Base-by-base conservation (phyloP, 83 land plant species). In the Larix sibirica region DNA sequence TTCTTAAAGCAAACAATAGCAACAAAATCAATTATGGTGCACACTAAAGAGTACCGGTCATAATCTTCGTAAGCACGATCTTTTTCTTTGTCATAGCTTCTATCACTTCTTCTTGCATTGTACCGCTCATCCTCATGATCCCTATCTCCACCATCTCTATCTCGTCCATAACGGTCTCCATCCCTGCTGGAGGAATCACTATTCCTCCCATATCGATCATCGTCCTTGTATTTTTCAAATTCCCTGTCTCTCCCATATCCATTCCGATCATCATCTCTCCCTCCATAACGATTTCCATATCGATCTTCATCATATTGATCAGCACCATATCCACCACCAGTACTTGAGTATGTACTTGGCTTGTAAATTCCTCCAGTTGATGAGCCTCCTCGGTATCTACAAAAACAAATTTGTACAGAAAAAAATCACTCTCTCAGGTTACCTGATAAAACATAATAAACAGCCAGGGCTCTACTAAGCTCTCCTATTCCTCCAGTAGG, bases 251-350 rank as follows among this genome's bases (percentile, higher is more conserved):
- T 90, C 62, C 94, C 97, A 85, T 92, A 92, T 24, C 93, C 85
- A 88, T 87, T 81, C 56, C 89, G 77, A 42, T 90, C 93, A 58
- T 94, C 98, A 64, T 93, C 94, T 84, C 92, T 86, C 36, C 87
- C 83, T 23, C 93, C 94, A 89, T 87, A 93, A 21, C 93, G 95
- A 36, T 83, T 82, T 71, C 88, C 92, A 88, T 89, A 87, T 31
- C 86, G 82, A 62, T 92, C 92, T 66, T 94, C 97, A 36, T 93
- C 93, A 64, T 86, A 85, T 18, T 83, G 84, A 58, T 92, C 95
- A 81, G 90, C 92, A 65, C 87, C 81, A 84, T 95, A 92, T 36
- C 99, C 96, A 68, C 98, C 97, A 21, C 87, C 87, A 70, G 92
- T 62, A 82, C 90, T 84, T 24, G 95, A 84, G 81, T 89, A 94